Evolutionary conservation across 1,284 basidiomycete genomes (phyloP), one percentile per base, ranked within the genome.

Genomic region (Ustilago xerochloae): DNA sequence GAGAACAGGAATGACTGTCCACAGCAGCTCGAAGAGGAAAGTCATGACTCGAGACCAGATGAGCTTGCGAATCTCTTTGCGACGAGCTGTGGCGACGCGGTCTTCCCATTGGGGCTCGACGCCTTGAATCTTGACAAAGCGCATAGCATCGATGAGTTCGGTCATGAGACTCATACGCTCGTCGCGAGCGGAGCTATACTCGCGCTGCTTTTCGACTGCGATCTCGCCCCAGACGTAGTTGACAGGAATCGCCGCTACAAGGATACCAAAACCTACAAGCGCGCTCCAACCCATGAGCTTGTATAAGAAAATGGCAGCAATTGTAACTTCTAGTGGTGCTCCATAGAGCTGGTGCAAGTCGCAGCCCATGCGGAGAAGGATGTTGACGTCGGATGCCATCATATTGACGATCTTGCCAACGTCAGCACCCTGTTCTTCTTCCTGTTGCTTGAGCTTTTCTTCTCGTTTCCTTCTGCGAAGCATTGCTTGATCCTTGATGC

Each of bases 121-220:
- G 9, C 76, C 72, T 35, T 75, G 65, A 36, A 50, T 64, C 63
- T 94, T 94, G 86, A 94, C 91, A 80, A 93, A 92, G 79, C 92
- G 92, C 70, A 92, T 87, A 86, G 89, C 91, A 54, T 66, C 76
- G 36, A 49, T 39, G 16, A 97, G 87, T 84, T 97, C 94, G 63
- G 91, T 94, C 77, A 97, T 85, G 16, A 93, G 90, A 0, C 87
- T 88, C 89, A 97, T 94, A 2, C 94, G 88, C 80, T 90, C 90
- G 81, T 97, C 94, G 9, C 92, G 87, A 0, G 93, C 90, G 10
- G 89, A 87, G 46, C 41, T 91, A 86, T 24, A 92, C 84, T 8
- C 90, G 90, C 82, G 91, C 92, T 65, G 91, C 89, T 91, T 90
- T 59, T 86, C 87, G 60, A 93, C 87, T 71, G 90, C 89, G 4